These are phyloP conservation scores for Panicum miliaceum DNA, from an alignment of 176 grass and related monocot genomes.

Conservation along the genomic window DNA sequence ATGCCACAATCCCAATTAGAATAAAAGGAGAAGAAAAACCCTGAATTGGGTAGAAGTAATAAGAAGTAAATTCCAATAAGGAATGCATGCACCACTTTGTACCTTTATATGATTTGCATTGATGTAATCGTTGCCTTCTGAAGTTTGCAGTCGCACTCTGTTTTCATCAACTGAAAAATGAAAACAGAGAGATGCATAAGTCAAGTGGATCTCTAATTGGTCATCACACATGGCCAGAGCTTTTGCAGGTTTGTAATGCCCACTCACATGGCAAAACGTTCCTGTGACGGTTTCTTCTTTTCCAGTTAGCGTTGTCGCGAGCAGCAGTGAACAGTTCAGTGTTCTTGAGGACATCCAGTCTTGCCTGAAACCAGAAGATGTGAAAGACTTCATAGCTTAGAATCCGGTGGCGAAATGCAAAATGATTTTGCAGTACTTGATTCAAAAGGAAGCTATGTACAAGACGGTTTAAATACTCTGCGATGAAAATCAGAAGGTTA, in stretches of 20 bases:
- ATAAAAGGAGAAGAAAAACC: slow-evolving; percentile 3
- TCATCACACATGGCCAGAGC: not conserved
- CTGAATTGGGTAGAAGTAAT: too few species aligned
- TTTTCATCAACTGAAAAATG: slow-evolving; percentile 58
- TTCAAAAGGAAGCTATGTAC: too few species aligned
- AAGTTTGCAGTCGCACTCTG: slow-evolving; percentile 49
- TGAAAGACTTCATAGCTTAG: too few species aligned
- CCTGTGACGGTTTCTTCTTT: not conserved
- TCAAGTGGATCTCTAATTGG: not conserved
- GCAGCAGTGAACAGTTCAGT: not conserved
- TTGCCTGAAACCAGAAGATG: too few species aligned
- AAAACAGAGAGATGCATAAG: not conserved
- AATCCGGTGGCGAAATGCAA: too few species aligned
- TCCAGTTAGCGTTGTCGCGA: not conserved
- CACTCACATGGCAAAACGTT: not conserved
- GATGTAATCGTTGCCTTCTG: slow-evolving; percentile 63
- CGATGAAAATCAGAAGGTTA: too few species aligned
- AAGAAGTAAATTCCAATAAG: too few species aligned
- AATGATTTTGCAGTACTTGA: too few species aligned
- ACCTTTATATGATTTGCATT: slow-evolving; percentile 90
- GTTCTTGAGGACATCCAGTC: too few species aligned
- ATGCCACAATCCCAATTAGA: not conserved
- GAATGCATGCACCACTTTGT: not conserved
- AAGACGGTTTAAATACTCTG: too few species aligned
- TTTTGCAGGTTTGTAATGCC: not conserved